These are phyloP conservation scores for Teratosphaeria viscida DNA, from an alignment of 2,329 filamentous ascomycete genomes.

Conservation along the genomic window DNA sequence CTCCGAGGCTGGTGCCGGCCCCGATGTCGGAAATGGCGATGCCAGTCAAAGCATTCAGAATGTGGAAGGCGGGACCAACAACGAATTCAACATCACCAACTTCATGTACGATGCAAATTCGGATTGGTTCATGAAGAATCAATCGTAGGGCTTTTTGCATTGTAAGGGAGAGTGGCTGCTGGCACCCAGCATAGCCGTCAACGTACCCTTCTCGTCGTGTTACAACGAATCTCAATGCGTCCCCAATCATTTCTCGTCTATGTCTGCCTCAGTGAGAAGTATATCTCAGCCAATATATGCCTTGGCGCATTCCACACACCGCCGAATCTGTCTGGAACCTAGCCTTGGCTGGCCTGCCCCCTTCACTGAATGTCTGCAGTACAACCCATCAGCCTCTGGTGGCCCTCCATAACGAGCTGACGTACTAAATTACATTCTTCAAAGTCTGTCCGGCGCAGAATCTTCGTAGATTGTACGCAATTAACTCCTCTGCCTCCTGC, in stretches of 20 bases:
- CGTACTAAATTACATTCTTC: slow-evolving; percentile 41
- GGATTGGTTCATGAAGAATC: slow-evolving; percentile 58
- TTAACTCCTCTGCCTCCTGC: slow-evolving; percentile 49
- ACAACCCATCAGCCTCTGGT: neutral
- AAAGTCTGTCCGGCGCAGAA: slow-evolving; percentile 50
- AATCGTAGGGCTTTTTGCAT: neutral
- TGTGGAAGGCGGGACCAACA: slow-evolving; percentile 22
- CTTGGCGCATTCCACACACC: neutral
- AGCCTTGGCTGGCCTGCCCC: neutral
- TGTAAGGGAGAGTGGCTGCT: neutral
- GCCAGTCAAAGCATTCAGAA: neutral
- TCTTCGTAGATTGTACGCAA: slow-evolving; percentile 50
- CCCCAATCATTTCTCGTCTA: neutral
- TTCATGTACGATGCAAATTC: slow-evolving; percentile 65
- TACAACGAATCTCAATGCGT: neutral
- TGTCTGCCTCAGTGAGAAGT: neutral
- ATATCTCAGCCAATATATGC: neutral
- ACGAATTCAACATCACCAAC: slow-evolving; percentile 68
- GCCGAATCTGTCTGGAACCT: neutral
- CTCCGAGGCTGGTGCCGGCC: slow-evolving; percentile 3
- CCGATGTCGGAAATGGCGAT: slow-evolving; percentile 1
- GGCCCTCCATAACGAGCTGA: neutral
- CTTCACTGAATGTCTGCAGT: neutral
- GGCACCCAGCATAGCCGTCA: too few relatives aligned
- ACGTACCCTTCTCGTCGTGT: too few relatives aligned